These are phyloP conservation scores for Oryza glaberrima DNA, from an alignment of 176 grass and related monocot genomes.

Conservation along the genomic window DNA sequence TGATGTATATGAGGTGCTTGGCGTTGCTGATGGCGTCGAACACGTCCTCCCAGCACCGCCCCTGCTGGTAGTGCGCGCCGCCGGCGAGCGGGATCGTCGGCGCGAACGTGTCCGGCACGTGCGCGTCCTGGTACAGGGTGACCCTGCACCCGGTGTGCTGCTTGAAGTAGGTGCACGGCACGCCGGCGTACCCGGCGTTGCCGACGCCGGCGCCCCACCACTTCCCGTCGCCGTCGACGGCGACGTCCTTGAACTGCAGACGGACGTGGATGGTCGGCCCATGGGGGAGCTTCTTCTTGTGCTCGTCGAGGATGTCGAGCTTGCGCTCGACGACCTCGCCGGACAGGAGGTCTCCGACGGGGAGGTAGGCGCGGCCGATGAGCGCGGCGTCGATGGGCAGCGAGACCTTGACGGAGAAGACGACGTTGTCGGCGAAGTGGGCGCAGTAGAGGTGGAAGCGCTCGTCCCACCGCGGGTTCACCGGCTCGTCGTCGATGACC, in stretches of 20 bases:
- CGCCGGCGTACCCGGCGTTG: slow-evolving; percentile 55
- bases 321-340: slow-evolving; percentile 53
- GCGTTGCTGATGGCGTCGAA: slow-evolving; percentile 82
- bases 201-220: slow-evolving; percentile 65
- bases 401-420: slow-evolving; percentile 82
- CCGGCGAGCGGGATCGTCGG: slow-evolving; percentile 76
- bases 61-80: slow-evolving; percentile 52
- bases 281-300: slow-evolving; percentile 43
- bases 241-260: slow-evolving; percentile 61
- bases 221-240: slow-evolving; percentile 34
- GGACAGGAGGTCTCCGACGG: slow-evolving; percentile 52
- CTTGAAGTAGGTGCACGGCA: slow-evolving; percentile 87
- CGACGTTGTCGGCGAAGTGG: slow-evolving; percentile 68
- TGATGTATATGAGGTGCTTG: slow-evolving; percentile 75
- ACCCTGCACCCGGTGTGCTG: slow-evolving; percentile 83
- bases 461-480: slow-evolving; percentile 93
- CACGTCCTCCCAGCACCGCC: slow-evolving; percentile 85
- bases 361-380: slow-evolving; percentile 85
- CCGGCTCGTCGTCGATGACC: slow-evolving; percentile 63
- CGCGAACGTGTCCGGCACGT: slow-evolving; percentile 72
- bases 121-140: slow-evolving; percentile 91
- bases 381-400: slow-evolving; percentile 71
- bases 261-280: slow-evolving; percentile 68
- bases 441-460: slow-evolving; percentile 95
- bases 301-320: slow-evolving; percentile 57